Conservation (phyloP, 139 green algal genomes). For the Yamagishiella unicocca region DNA sequence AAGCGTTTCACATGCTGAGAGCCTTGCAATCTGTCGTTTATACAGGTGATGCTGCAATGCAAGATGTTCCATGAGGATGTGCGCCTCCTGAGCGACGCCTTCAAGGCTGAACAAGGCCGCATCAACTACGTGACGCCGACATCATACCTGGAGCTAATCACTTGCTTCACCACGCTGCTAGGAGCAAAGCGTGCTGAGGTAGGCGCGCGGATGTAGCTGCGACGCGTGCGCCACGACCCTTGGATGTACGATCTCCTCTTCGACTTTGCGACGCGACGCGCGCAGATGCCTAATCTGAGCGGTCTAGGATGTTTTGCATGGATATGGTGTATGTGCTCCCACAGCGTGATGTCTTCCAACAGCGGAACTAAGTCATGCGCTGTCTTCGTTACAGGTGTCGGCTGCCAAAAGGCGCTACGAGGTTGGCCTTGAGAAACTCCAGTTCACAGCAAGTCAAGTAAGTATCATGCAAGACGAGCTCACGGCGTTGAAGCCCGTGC, state of each 20-base stretch:
- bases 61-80: slow-evolving; percentile 71
- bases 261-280: too few relatives aligned
- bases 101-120: slow-evolving; percentile 70
- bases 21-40: too few relatives aligned
- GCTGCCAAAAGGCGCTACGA: slow-evolving; percentile 75
- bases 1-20: too few relatives aligned
- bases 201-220: neutral
- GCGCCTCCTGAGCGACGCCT: slow-evolving; percentile 53
- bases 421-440: slow-evolving; percentile 82
- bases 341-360: too few relatives aligned
- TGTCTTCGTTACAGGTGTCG: slow-evolving; percentile 51
- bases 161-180: slow-evolving; percentile 75
- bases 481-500: slow-evolving; percentile 77
- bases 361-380: too few relatives aligned
- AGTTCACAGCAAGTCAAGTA: slow-evolving; percentile 73
- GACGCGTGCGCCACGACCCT: too few relatives aligned
- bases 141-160: slow-evolving; percentile 86
- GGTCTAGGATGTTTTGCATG: too few relatives aligned
- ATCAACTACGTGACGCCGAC: slow-evolving; percentile 89
- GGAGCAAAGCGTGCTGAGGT: slow-evolving; percentile 68
- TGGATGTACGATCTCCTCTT: too few relatives aligned
- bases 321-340: too few relatives aligned
- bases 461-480: slow-evolving; percentile 74
- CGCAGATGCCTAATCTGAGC: too few relatives aligned
- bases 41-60: slow-evolving; percentile 58